Evolutionary conservation across 164 flowering plant genomes (phyloP).

Genomic region (Protea cynaroides): DNA sequence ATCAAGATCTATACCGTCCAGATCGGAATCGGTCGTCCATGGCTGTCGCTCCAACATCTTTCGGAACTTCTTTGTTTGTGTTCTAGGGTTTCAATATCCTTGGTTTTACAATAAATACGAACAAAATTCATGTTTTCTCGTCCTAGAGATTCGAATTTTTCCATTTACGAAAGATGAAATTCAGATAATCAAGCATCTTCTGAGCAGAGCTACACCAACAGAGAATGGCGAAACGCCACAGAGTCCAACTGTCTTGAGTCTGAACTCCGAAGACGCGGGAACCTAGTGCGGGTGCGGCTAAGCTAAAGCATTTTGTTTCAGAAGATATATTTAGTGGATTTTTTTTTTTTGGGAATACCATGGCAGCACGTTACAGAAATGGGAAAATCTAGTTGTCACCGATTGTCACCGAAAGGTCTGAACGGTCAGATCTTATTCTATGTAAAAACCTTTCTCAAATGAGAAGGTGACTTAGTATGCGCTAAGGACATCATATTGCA

Average conservation of each 20-base stretch:
- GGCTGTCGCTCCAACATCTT: constrained; percentile 8
- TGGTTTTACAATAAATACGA: background rate
- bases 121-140: background rate
- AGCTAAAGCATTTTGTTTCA: too few relatives aligned
- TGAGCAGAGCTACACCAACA: background rate
- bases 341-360: too few relatives aligned
- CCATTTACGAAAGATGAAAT: background rate
- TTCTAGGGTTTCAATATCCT: constrained; percentile 4
- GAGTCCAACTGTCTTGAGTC: background rate
- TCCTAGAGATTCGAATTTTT: background rate
- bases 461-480: too few relatives aligned
- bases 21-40: constrained; percentile 37
- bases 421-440: too few relatives aligned
- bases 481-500: too few relatives aligned
- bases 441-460: too few relatives aligned
- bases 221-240: background rate
- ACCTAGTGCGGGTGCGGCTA: background rate
- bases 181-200: background rate
- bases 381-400: too few relatives aligned
- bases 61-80: background rate
- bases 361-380: too few relatives aligned
- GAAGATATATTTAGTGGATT: too few relatives aligned
- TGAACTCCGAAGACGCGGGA: background rate
- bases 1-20: constrained; percentile 58
- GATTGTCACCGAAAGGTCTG: too few relatives aligned